Conservation (phyloP, 2,329 filamentous ascomycete species). For the Stachybotrys chlorohalonatus region DNA sequence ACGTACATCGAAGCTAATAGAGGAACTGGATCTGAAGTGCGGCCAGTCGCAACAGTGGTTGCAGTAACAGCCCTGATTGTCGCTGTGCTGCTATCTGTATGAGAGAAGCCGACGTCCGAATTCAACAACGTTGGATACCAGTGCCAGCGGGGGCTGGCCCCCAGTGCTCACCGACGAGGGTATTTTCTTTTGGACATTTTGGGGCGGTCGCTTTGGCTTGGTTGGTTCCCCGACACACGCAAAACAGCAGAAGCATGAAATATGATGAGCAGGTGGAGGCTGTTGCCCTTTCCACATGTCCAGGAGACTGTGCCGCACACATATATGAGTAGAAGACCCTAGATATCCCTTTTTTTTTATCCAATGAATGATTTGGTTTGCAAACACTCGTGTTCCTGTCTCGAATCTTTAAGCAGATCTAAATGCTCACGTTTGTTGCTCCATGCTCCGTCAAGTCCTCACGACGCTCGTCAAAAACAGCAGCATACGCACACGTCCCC, state of each 20-base stretch:
- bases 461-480: neutral
- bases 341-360: neutral
- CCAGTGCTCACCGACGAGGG: neutral
- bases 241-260: neutral
- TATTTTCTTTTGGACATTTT: neutral
- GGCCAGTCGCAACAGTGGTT: slow-evolving; percentile 7
- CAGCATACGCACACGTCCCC: neutral
- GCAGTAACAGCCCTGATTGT: slow-evolving; percentile 4
- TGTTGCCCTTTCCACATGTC: neutral
- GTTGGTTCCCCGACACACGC: too few species aligned
- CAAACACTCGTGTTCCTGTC: neutral
- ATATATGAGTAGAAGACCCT: neutral
- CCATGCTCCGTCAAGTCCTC: neutral
- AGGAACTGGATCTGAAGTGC: slow-evolving; percentile 11
- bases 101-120: neutral
- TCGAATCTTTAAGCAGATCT: neutral
- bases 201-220: neutral
- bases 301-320: neutral
- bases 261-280: too few species aligned
- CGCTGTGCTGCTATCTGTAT: neutral
- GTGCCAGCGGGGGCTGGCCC: neutral
- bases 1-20: slow-evolving; percentile 24
- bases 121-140: neutral
- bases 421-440: neutral
- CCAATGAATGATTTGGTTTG: neutral